These are phyloP conservation scores for Alternaria dauci DNA, from an alignment of 2,329 filamentous ascomycete genomes.

Conservation along the genomic window DNA sequence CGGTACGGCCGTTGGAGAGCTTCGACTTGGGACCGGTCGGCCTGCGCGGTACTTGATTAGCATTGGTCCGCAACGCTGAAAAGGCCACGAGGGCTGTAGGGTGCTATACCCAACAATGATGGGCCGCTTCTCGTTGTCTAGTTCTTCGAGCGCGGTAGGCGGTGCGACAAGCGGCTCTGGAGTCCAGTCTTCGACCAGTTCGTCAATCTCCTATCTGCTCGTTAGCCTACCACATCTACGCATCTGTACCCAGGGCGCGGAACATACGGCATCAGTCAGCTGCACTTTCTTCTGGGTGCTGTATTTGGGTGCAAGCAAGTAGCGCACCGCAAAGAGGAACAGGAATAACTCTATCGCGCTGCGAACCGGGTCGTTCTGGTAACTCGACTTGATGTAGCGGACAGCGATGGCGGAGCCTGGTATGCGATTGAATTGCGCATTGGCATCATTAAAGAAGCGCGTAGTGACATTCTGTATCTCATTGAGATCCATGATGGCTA, in stretches of 20 bases:
- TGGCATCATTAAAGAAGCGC: constrained; percentile 63
- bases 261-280: constrained; percentile 76
- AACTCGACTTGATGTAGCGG: constrained; percentile 95
- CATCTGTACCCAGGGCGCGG: not conserved
- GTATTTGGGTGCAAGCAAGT: constrained; percentile 90
- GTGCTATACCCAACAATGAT: constrained; percentile 80
- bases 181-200: constrained; percentile 94
- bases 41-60: constrained; percentile 56
- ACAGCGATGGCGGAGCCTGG: constrained; percentile 94
- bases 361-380: constrained; percentile 95
- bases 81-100: not conserved
- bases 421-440: constrained; percentile 81
- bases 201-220: constrained; percentile 80
- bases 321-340: constrained; percentile 94
- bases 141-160: constrained; percentile 76
- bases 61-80: not conserved
- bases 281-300: constrained; percentile 89
- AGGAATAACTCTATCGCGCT: constrained; percentile 93
- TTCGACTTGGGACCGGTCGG: constrained; percentile 91
- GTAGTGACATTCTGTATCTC: constrained; percentile 63
- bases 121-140: constrained; percentile 83
- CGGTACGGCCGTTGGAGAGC: constrained; percentile 85
- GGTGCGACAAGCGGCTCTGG: constrained; percentile 87
- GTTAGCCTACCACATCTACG: constrained; percentile 9
- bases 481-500: constrained; percentile 62